Base-by-base conservation (phyloP, 495 filamentous ascomycete species). In the Sabuloglossum arenarium region DNA sequence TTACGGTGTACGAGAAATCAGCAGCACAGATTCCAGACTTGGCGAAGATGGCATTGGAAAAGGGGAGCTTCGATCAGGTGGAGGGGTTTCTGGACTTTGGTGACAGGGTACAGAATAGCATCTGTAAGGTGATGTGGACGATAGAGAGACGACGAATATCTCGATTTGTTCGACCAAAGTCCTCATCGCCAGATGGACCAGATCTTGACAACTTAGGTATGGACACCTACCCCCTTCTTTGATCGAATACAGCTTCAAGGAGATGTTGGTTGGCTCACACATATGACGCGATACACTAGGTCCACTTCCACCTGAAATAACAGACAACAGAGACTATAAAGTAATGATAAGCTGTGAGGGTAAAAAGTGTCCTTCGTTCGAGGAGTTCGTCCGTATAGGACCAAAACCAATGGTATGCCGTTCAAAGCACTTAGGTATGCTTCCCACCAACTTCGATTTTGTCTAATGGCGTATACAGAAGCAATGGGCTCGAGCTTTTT, bases 311-410 rank as follows among this genome's bases (percentile, higher is more conserved):
- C 1, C 25, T 19, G 1, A 31, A 6, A 37, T 68, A 39, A 64
- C 62, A 60, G 65, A 68, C 49, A 68, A 68, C 56, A 58, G 66
- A 6, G 66, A 68, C 31, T 64, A 68, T 51, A 54, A 57, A 11
- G 66, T 68, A 5, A 39, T 68, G 1, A 53, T 62, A 6, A 66
- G 59, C 42, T 68, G 57, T 32, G 66, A 68, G 50, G 39, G 56
- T 55, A 21, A 46, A 37, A 3, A 21, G 34, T n/a, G 43, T 56
- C 30, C 54, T 24, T 47, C 52, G 8, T 67, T 67, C 23, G 65
- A 67, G 47, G 54, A 62, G 19, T 52, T 56, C 16, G 59, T 65
- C 39, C 56, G 65, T 21, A 37, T 60, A 4, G 60, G 65, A 9
- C 55, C 64, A 37, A 58, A 54, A 24, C 56, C 45, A 43, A 54